Base-by-base conservation (phyloP, 768 basidiomycete species). In the Hygrophoropsis aurantiaca region DNA sequence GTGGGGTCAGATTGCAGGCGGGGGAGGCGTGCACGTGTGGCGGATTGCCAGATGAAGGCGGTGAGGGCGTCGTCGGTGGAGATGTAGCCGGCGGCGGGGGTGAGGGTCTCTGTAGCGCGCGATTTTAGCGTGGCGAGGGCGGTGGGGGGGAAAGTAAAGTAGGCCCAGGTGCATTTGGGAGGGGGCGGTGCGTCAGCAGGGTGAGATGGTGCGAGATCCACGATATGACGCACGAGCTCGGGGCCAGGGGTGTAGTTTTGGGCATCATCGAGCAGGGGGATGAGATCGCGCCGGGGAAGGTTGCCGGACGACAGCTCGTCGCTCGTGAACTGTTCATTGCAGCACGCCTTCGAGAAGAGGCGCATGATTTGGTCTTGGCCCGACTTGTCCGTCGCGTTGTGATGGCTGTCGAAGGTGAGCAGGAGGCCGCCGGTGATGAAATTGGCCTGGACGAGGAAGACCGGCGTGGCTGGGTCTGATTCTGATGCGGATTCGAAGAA, bases 11-110 rank as follows among this genome's bases (percentile, higher is more conserved):
- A n/a, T 10, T 45, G 19, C n/a, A 39, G 15, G 15, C 46, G 32
- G 3, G 46, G 16, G 9, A 40, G 23, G n/a, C 49, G 35, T 8
- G 49, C 49, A 16, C 47, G 33, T 23, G 30, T 23, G n/a, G 47
- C 9, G 9, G 48, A 39, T 51, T 49, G 49, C 49, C 49, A 51
- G 48, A 51, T 30, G 27, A 51, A 33, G 19, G 46, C 49, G n/a
- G 36, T 40, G 44, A 51, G 43, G 33, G 48, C 46, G 37, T 51
- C 50, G 50, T 51, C 50, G 7, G 50, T 51, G 2, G 50, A 51
- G 5, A 50, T 36, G 38, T 35, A 51, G 13, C 47, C 47, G 15
- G 39, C 18, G n/a, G n/a, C n/a, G n/a, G n/a, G n/a, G 6, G 46
- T 9, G 2, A 50, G 10, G 38, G 38, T n/a, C 19, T 40, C 19